These are phyloP conservation scores for Ochromonas danica DNA, from an alignment of 108 stramenopile genomes.

Conservation along the genomic window DNA sequence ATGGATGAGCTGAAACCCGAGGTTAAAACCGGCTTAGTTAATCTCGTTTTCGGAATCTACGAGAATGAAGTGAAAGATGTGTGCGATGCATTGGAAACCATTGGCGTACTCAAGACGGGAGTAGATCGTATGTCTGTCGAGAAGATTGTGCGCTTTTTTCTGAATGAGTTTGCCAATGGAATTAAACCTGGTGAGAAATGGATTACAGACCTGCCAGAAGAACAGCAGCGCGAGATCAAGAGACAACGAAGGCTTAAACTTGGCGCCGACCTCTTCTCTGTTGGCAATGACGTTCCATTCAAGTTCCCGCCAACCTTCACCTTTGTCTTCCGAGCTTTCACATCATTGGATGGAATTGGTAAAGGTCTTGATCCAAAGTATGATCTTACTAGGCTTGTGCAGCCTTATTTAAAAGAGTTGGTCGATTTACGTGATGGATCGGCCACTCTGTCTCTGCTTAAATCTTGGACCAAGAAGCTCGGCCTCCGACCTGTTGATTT, in stretches of 20 bases:
- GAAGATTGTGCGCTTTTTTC: conserved; percentile 87
- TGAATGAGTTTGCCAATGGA: conserved; percentile 67
- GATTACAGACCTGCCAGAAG: not conserved
- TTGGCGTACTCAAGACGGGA: conserved; percentile 81
- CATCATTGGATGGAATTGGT: conserved; percentile 93
- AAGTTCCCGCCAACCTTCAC: conserved; percentile 93
- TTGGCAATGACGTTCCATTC: conserved; percentile 61
- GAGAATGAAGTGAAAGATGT: conserved; percentile 64
- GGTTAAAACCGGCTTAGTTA: conserved; percentile 69
- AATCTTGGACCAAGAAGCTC: conserved; percentile 41
- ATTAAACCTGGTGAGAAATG: conserved; percentile 8
- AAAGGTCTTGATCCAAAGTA: conserved; percentile 81
- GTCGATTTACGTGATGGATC: conserved; percentile 69
- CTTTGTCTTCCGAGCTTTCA: conserved; percentile 92
- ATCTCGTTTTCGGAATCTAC: conserved; percentile 59
- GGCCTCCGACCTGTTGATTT: conserved; percentile 34
- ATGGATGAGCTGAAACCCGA: conserved; percentile 84
- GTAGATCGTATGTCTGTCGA: conserved; percentile 90
- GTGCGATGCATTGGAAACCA: conserved; percentile 90
- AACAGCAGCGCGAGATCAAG: not conserved
- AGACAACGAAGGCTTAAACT: conserved; percentile 38
- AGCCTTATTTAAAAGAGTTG: conserved; percentile 88
- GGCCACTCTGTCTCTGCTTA: conserved; percentile 45
- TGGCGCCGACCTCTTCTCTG: conserved; percentile 52
- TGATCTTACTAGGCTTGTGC: conserved; percentile 85